These are phyloP conservation scores for Sphenostylis stenocarpa DNA, from an alignment of 306 rosid species.

Conservation along the genomic window DNA sequence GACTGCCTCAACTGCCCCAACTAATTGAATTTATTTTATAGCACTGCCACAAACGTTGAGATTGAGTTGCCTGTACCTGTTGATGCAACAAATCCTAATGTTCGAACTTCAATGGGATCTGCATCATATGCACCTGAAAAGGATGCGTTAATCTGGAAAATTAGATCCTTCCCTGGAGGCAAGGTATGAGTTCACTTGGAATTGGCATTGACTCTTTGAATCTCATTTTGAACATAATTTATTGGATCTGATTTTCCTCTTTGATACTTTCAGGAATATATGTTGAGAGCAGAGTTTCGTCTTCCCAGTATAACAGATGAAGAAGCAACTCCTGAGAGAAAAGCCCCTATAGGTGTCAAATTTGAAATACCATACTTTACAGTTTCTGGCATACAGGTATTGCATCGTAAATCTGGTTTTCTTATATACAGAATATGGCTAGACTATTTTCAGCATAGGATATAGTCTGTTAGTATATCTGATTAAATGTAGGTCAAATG, in stretches of 20 bases:
- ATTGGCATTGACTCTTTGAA: constrained; percentile 24
- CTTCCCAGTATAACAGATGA: constrained; percentile 82
- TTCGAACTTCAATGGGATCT: constrained; percentile 97
- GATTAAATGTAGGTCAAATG: constrained; percentile 15
- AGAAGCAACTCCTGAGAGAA: constrained; percentile 82
- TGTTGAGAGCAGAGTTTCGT: constrained; percentile 86
- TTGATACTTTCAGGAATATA: constrained; percentile 62
- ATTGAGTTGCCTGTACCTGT: constrained; percentile 87
- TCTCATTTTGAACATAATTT: not conserved
- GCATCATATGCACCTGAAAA: constrained; percentile 96
- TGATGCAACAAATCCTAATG: constrained; percentile 89
- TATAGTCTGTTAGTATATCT: constrained; percentile 4
- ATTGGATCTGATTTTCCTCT: constrained; percentile 1
- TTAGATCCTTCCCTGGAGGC: constrained; percentile 98
- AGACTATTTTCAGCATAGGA: not conserved
- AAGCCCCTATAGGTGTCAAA: constrained; percentile 89
- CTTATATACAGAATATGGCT: constrained; percentile 16
- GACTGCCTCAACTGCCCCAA: not conserved
- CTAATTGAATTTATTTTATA: constrained; percentile 47
- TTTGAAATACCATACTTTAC: constrained; percentile 96
- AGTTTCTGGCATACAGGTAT: constrained; percentile 91
- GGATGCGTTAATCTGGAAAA: constrained; percentile 91
- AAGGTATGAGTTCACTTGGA: constrained; percentile 56
- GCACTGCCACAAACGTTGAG: constrained; percentile 97
- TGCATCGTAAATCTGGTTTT: constrained; percentile 12